Evolutionary conservation across 352 stramenopile species (phyloP), one percentile per base, ranked within the genome.

Genomic region (Bremia lactucae): DNA sequence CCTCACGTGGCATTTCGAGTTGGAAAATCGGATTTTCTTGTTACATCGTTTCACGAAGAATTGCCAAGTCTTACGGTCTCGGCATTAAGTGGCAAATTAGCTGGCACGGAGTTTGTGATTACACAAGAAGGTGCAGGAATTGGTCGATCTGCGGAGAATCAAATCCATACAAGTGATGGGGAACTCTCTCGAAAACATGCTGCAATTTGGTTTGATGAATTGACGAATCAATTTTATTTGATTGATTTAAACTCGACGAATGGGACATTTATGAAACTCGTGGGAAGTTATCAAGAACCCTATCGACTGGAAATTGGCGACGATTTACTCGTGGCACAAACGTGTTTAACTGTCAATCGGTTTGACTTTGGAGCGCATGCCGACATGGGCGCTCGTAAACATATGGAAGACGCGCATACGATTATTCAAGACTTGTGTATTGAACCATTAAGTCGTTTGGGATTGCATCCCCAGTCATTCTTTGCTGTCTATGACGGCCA

Each of bases 401-500:
- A 95, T 19, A 98, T 98, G 94, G 92, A 98, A 62, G 94, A 98
- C 62, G 74, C 91, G 20, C 95, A 95, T 29, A 84, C 93, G 35
- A 85, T 98, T 36, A 88, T 98, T 37, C 94, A 98, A 49, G 79
- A 91, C 46, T 49, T 91, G 42, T 74, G 81, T 23, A 75, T 88
- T 9, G 46, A 76, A 33, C 57, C 58, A 1, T 24, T 91, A 6
- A 77, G 63, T 36, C 55, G 57, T 3, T 31, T 81, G 10, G 66
- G 68, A 0, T 36, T 87, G 33, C 66, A 89, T 57, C 74, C 90
- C 39, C 75, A 97, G 49, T 95, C 87, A 23, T 98, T 96, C 63
- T 95, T 95, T 54, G 93, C 74, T 4, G 94, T 98, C 1, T 98
- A 97, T 58, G 95, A 98, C 65, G 95, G 95, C 13, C 95, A 98